Percentiles rank a stretch among this genome's conserved stretches.
phyloP scores from a whole-genome alignment of 441 rosid species.

The Arabidopsis lyrata region DNA sequence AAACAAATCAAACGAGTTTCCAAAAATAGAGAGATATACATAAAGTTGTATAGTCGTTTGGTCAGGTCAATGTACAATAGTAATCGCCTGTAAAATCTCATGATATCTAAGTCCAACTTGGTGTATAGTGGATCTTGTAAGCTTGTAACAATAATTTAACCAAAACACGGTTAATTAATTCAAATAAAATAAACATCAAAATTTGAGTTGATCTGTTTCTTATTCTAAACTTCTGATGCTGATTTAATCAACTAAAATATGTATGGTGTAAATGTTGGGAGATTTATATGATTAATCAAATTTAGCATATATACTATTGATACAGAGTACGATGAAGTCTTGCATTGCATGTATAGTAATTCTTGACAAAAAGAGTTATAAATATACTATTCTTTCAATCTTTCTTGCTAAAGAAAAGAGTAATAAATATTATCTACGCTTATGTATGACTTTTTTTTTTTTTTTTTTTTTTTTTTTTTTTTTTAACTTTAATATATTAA shows the following conservation, averaged over 20 bases:
- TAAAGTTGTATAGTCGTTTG: conserved; percentile 9
- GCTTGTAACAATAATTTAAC: conserved; percentile 23
- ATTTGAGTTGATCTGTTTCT: too few species aligned
- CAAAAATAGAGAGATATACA: conserved; percentile 14
- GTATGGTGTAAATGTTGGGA: neutral
- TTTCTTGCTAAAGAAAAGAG: too few species aligned
- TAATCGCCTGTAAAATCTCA: conserved; percentile 25
- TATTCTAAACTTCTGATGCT: too few species aligned
- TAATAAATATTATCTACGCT: too few species aligned
- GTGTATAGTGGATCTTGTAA: conserved; percentile 16
- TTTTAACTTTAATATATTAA: too few species aligned
- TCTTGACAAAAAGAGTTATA: too few species aligned
- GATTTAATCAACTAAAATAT: neutral
- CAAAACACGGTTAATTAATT: conserved; percentile 1
- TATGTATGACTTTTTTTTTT: too few species aligned
- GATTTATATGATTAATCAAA: neutral
- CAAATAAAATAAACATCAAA: neutral
- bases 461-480: too few species aligned
- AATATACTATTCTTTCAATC: too few species aligned
- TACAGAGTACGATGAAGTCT: neutral
- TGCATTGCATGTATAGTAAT: neutral
- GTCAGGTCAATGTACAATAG: conserved; percentile 25
- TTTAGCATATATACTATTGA: neutral
- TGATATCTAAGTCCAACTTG: conserved; percentile 24
- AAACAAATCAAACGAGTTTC: conserved; percentile 29